Conservation (phyloP, 2,329 filamentous ascomycete genomes). For the Aspergillus thermomutatus region DNA sequence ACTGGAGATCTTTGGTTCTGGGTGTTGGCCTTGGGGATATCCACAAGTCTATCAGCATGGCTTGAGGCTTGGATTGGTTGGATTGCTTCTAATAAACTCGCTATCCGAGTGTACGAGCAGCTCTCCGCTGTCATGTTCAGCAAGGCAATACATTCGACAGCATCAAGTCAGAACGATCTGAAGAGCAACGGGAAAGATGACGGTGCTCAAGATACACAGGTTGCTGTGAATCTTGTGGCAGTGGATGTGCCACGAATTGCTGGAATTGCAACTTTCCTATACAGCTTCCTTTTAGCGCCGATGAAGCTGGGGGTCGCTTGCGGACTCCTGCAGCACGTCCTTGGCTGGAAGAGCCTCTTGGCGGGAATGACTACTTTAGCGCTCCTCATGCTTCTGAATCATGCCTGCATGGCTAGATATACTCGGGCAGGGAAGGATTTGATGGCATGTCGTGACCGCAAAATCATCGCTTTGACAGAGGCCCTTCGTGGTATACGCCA, state of each 20-base stretch:
- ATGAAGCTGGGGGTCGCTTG: slow-evolving; percentile 64
- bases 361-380: slow-evolving; percentile 63
- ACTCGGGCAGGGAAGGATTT: slow-evolving; percentile 61
- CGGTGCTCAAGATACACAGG: slow-evolving; percentile 37
- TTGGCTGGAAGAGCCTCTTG: slow-evolving; percentile 67
- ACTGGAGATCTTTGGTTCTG: slow-evolving; percentile 62
- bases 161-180: slow-evolving; percentile 50
- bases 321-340: slow-evolving; percentile 60
- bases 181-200: slow-evolving; percentile 33
- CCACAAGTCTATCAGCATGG: slow-evolving; percentile 55
- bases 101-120: slow-evolving; percentile 65
- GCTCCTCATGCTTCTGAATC: slow-evolving; percentile 64
- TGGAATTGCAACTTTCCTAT: slow-evolving; percentile 64
- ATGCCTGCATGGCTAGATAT: slow-evolving; percentile 63
- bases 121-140: slow-evolving; percentile 70
- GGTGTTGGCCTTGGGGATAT: slow-evolving; percentile 61
- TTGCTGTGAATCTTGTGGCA: slow-evolving; percentile 67
- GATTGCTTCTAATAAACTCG: slow-evolving; percentile 61
- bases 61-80: slow-evolving; percentile 66
- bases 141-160: slow-evolving; percentile 71
- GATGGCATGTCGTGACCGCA: slow-evolving; percentile 73
- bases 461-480: slow-evolving; percentile 70
- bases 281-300: slow-evolving; percentile 60
- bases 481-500: slow-evolving; percentile 73
- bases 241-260: slow-evolving; percentile 68